Evolutionary conservation across 2,329 filamentous ascomycete species (phyloP), one percentile per base, ranked within the genome.

Genomic region (Dactylellina sp.): DNA sequence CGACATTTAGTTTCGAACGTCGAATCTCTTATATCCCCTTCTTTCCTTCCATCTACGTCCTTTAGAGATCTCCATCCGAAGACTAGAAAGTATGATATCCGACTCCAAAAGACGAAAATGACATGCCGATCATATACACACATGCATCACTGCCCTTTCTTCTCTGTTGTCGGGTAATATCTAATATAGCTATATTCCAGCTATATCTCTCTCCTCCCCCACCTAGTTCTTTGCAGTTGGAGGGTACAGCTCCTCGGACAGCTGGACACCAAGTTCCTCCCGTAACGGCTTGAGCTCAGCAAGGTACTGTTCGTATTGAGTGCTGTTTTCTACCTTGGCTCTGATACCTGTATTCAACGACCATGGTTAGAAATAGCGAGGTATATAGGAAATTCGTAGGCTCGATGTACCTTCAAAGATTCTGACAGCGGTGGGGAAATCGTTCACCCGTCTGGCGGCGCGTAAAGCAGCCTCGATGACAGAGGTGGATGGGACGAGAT

Each of bases 291-390:
- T 92, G 79, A 99, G 92, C 85, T 97, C 92, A 81, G 91, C 87
- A 75, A 99, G 89, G 84, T 96, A 97, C 86, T 97, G 90, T 81
- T 97, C 88, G 86, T 99, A 99, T 86, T 99, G 95, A 81, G 88
- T 88, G 84, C 92, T 90, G 89, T 96, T 99, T 88, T 99, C 95
- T 79, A 98, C 95, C 89, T 99, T 99, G 84, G 93, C 92, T 86
- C 97, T 97, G 88, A 99, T 91, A 81, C 94, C 93, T 97, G 80
- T 80, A n/a, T 32, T 64, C 56, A n/a, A n/a, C n/a, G n/a, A 32
- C 52, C 20, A 39, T 16, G n/a, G 42, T 65, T 66, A 28, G 52
- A 9, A 5, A 6, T 46, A 4, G 28, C 9, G 28, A 32, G 9
- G 9, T 32, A 32, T 32, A 32, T 32, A 32, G 5, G 28, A 9